These are phyloP conservation scores for Russula sp. DNA, from an alignment of 768 basidiomycete genomes.

Conservation along the genomic window DNA sequence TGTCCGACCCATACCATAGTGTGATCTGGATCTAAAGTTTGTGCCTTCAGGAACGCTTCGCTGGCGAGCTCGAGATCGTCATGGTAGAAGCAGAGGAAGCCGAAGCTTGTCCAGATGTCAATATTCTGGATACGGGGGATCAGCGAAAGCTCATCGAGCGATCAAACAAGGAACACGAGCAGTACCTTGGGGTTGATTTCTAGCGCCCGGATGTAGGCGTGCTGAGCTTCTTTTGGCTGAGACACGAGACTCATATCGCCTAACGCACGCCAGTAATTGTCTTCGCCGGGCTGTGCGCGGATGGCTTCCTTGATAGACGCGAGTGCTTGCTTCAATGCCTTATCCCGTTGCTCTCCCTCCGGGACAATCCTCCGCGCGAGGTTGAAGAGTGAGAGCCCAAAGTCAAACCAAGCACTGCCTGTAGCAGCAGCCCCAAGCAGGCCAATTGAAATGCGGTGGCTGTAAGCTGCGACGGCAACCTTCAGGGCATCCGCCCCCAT, in stretches of 20 bases:
- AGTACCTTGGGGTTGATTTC: slow-evolving; percentile 81
- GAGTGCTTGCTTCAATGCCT: slow-evolving; percentile 44
- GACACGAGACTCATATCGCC: slow-evolving; percentile 67
- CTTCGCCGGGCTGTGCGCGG: slow-evolving; percentile 66
- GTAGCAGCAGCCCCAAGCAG: slow-evolving; percentile 48
- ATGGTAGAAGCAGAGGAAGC: slow-evolving; percentile 79
- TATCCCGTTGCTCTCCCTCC: slow-evolving; percentile 36
- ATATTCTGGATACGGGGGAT: slow-evolving; percentile 51
- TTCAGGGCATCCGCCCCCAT: slow-evolving; percentile 44
- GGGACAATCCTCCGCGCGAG: slow-evolving; percentile 41
- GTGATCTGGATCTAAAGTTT: slow-evolving; percentile 89
- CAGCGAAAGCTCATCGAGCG: slow-evolving; percentile 10
- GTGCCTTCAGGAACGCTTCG: slow-evolving; percentile 82
- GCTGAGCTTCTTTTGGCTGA: slow-evolving; percentile 76
- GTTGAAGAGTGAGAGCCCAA: slow-evolving; percentile 58
- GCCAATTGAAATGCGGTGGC: slow-evolving; percentile 58
- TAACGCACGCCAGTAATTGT: slow-evolving; percentile 77
- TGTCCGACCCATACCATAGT: slow-evolving; percentile 90
- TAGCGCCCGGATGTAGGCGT: slow-evolving; percentile 86
- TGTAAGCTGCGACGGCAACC: slow-evolving; percentile 56
- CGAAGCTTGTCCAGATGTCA: slow-evolving; percentile 80
- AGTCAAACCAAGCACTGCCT: slow-evolving; percentile 71
- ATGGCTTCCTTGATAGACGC: slow-evolving; percentile 68
- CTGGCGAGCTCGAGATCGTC: slow-evolving; percentile 79
- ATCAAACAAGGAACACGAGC: slow-evolving; percentile 7